Base-by-base conservation (phyloP, 192 early-diverging fungal species). In the Powellomyces hirtus region DNA sequence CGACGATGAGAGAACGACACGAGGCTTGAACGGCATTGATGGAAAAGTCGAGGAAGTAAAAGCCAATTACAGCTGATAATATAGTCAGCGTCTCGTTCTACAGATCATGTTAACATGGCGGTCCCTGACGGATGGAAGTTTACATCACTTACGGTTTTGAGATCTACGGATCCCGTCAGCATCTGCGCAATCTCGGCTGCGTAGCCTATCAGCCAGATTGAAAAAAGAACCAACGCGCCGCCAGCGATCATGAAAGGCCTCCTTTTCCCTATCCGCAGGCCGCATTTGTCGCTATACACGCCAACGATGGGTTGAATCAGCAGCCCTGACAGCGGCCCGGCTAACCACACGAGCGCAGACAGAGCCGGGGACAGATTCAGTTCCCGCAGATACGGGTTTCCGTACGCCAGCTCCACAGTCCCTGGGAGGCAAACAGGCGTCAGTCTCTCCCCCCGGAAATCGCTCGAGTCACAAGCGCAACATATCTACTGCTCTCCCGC, bases 321-420 rank as follows among this genome's bases (percentile, higher is more conserved):
- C 14, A 91, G 72, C 0, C 89, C 89, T 13, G 89, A 88, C 1
- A 92, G 78, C 13, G 91, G 91, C 5, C 91, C 91, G 1, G 94
- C 94, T 57, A 98, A 80, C 96, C 96, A 98, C 10, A 98, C 96
- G 34, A 97, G 76, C 38, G 94, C 92, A 62, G 90, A 88, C 36
- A 90, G 76, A 13, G 92, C 82, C 73, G 91, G 90, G 20, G 89
- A 81, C 46, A 98, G 70, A 0, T 90, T 92, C 20, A 98, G 83
- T 0, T 89, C 86, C 33, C 91, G 81, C 51, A 98, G 75, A 66
- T 93, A 94, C 18, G 91, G 92, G 20, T 96, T 92, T 7, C 93
- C 94, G 71, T 87, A 91, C 0, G 86, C 89, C 68, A 91, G 79
- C 69, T 92, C 89, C 6, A 92, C 84, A 7, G 85, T 83, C 90